Percentiles rank a stretch among this genome's conserved stretches.
These are phyloP conservation scores for Fusarium sp. DNA, from an alignment of 2,329 filamentous ascomycete genomes.

Conservation along the genomic window DNA sequence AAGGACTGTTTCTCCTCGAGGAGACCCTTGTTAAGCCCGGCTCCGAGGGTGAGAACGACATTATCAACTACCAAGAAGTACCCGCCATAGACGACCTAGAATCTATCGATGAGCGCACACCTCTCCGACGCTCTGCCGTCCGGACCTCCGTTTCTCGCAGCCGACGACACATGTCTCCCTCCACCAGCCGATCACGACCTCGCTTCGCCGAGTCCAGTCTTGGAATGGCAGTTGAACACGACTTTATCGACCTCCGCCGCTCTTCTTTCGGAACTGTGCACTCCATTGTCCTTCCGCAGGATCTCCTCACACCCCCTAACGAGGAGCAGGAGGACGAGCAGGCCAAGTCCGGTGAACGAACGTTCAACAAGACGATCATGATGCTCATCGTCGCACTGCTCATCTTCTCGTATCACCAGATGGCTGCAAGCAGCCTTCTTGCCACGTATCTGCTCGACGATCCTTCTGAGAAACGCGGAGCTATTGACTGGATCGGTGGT, in stretches of 20 bases:
- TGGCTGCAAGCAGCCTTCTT: conserved; percentile 55
- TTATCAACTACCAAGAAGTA: conserved; percentile 33
- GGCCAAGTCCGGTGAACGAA: conserved; percentile 29
- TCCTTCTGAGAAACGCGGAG: conserved; percentile 29
- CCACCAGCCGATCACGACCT: conserved; percentile 29
- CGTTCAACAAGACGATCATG: conserved; percentile 49
- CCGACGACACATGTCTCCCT: conserved; percentile 24
- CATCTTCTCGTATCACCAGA: conserved; percentile 56
- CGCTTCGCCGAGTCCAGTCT: conserved; percentile 36
- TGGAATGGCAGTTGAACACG: conserved; percentile 32
- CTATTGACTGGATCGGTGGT: conserved; percentile 63
- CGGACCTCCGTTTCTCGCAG: conserved; percentile 20
- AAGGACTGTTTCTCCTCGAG: conserved; percentile 70
- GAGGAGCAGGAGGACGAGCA: conserved; percentile 21
- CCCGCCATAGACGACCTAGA: conserved; percentile 34
- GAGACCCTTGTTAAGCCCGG: conserved; percentile 47
- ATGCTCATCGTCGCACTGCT: conserved; percentile 52
- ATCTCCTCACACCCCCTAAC: conserved; percentile 27
- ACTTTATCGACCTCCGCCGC: conserved; percentile 37
- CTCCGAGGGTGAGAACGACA: not conserved
- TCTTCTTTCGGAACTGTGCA: conserved; percentile 55
- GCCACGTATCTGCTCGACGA: conserved; percentile 55
- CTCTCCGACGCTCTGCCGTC: conserved; percentile 31
- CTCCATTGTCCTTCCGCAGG: conserved; percentile 48
- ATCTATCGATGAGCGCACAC: conserved; percentile 27